phyloP scores from a whole-genome alignment of 148 eudicot species.

The Tetragonia tetragonoides region DNA sequence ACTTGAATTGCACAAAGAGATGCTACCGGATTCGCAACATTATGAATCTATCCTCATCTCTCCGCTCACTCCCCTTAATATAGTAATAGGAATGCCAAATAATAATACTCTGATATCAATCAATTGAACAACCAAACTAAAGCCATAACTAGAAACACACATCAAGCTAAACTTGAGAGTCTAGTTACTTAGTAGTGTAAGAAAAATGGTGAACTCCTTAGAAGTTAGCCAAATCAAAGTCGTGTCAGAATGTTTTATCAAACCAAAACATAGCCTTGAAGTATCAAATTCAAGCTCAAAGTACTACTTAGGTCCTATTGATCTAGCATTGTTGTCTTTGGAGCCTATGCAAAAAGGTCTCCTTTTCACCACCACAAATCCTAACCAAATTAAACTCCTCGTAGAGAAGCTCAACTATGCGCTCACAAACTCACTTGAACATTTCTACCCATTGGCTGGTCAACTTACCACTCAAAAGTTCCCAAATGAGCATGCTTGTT shows the following conservation, averaged over 20 bases:
- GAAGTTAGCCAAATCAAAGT: conserved; percentile 16
- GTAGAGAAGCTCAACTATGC: conserved; percentile 22
- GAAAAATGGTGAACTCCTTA: no score
- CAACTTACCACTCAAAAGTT: background rate
- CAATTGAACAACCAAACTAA: no score
- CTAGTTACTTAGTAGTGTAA: no score
- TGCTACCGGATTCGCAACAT: no score
- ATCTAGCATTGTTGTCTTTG: background rate
- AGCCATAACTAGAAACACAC: no score
- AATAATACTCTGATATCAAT: no score
- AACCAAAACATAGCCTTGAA: conserved; percentile 15
- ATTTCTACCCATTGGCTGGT: conserved; percentile 28
- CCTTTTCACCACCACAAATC: background rate
- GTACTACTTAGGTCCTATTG: conserved; percentile 11
- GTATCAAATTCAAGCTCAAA: background rate
- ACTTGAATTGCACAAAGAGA: no score
- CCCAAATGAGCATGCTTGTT: conserved; percentile 11
- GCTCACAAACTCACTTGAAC: conserved; percentile 4
- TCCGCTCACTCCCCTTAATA: no score
- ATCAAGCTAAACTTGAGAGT: no score
- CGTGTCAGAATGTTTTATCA: conserved; percentile 20
- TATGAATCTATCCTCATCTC: no score
- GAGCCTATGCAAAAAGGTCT: conserved; percentile 24
- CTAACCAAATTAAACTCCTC: background rate
- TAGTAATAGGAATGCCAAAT: no score